phyloP scores from a whole-genome alignment of 805 yeast species.

The Kluyveromyces siamensis region DNA sequence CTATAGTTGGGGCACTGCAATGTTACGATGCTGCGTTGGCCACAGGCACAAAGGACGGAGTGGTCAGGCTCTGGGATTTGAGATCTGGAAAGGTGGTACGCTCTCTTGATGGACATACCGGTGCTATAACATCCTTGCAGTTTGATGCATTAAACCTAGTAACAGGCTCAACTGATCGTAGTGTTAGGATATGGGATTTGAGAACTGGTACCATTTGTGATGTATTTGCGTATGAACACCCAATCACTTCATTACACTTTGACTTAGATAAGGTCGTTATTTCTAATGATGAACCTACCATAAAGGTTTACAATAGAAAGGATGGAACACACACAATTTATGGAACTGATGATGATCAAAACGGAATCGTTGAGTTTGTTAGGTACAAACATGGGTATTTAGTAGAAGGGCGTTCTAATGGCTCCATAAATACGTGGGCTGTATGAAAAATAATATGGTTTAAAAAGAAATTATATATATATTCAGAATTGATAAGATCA shows the following conservation, averaged over 20 bases:
- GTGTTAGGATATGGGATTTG: conserved; percentile 64
- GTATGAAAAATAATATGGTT: conserved; percentile 13
- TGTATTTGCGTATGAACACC: conserved; percentile 51
- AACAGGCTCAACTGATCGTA: conserved; percentile 56
- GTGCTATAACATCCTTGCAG: conserved; percentile 56
- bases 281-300: conserved; percentile 40
- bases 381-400: conserved; percentile 55
- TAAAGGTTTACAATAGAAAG: conserved; percentile 50
- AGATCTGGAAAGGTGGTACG: conserved; percentile 60
- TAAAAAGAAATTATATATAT: no score
- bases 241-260: conserved; percentile 49
- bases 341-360: conserved; percentile 32
- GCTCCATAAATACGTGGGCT: conserved; percentile 61
- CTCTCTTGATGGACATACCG: conserved; percentile 57
- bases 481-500: no score
- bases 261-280: conserved; percentile 48
- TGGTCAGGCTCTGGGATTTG: conserved; percentile 69
- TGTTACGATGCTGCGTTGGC: conserved; percentile 71
- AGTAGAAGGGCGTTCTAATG: conserved; percentile 55
- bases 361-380: conserved; percentile 30
- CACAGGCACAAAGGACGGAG: conserved; percentile 69
- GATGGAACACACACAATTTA: conserved; percentile 45
- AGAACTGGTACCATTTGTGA: conserved; percentile 56
- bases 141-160: conserved; percentile 58
- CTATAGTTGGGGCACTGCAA: conserved; percentile 58